These are phyloP conservation scores for Protomyces inouyei DNA, from an alignment of 1,139 yeast species.

Conservation along the genomic window DNA sequence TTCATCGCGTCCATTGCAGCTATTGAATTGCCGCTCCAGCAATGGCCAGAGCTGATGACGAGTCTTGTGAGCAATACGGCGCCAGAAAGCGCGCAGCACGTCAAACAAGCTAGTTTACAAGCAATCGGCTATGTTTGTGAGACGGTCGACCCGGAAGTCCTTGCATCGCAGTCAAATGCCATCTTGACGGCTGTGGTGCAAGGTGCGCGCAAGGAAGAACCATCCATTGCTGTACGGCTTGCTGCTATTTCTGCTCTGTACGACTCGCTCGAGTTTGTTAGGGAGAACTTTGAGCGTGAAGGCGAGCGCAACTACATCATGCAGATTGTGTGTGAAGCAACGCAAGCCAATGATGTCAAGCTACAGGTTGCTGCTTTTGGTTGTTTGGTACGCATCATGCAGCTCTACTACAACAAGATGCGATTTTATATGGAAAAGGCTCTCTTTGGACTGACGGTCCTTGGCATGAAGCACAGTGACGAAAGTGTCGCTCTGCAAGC, in stretches of 20 bases:
- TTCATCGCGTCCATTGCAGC: conserved; percentile 94
- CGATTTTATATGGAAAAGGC: conserved; percentile 96
- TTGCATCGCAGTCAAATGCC: conserved; percentile 80
- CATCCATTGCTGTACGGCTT: conserved; percentile 66
- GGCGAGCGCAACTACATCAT: conserved; percentile 94
- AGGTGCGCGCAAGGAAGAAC: conserved; percentile 84
- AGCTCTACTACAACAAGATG: conserved; percentile 82
- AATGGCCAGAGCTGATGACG: conserved; percentile 84
- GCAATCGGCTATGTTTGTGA: conserved; percentile 96
- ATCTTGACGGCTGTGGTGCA: conserved; percentile 92
- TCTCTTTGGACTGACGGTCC: conserved; percentile 77
- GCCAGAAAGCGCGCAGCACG: conserved; percentile 50
- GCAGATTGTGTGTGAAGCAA: conserved; percentile 99
- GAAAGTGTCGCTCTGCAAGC: conserved; percentile 97
- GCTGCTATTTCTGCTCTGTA: conserved; percentile 91
- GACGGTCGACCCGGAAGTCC: conserved; percentile 81
- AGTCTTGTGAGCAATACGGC: conserved; percentile 80
- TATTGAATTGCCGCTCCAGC: conserved; percentile 79
- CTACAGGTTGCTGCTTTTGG: conserved; percentile 95
- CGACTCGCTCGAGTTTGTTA: conserved; percentile 84
- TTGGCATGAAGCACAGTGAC: conserved; percentile 83
- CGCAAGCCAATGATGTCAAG: conserved; percentile 77
- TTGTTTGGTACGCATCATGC: conserved; percentile 88
- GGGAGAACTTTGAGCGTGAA: conserved; percentile 80
- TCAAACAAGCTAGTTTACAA: conserved; percentile 79